Evolutionary conservation across 495 filamentous ascomycete species (phyloP), one percentile per base, ranked within the genome.

Genomic region (Lentithecium fluviatile): DNA sequence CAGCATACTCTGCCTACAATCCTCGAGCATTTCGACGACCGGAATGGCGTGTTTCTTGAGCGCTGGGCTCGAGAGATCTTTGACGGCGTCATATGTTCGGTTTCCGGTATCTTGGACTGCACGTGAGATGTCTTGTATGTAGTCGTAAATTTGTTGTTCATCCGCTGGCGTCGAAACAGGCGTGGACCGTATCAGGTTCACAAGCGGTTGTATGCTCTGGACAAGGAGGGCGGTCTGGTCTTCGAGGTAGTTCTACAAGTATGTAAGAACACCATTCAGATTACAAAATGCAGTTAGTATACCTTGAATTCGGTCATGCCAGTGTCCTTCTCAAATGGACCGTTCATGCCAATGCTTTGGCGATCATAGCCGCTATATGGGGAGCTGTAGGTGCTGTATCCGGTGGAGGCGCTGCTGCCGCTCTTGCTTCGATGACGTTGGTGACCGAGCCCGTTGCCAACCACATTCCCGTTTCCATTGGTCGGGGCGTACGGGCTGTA

Each of bases 211-310:
- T 64, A 96, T 92, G 21, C 84, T 86, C 65, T 90, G 84, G 24
- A 95, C 86, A 40, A 95, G 82, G 12, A 84, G 77, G 48, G 89
- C 88, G 12, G 88, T 91, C 73, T 92, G 89, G 62, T 90, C 88
- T 65, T 95, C 89, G 42, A 95, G 84, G 70, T 91, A 93, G 60
- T 88, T 83, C 84, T 88, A 34, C 37, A 15, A n/a, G 45, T 42
- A 26, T 20, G 51, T 65, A 19, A 60, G 54, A 49, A 26, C 17
- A 7, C 26, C 34, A 20, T 6, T 15, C 8, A 19, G 21, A 17
- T 11, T 17, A 23, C 13, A 51, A 19, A 17, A 37, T 40, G 32
- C 13, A 19, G 32, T 36, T 21, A 56, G 55, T 42, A 70, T 70
- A 85, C 83, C 78, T 89, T 86, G 38, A 92, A 78, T 63, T 92